phyloP scores from a whole-genome alignment of 768 basidiomycete species.

The Suillus spraguei region DNA sequence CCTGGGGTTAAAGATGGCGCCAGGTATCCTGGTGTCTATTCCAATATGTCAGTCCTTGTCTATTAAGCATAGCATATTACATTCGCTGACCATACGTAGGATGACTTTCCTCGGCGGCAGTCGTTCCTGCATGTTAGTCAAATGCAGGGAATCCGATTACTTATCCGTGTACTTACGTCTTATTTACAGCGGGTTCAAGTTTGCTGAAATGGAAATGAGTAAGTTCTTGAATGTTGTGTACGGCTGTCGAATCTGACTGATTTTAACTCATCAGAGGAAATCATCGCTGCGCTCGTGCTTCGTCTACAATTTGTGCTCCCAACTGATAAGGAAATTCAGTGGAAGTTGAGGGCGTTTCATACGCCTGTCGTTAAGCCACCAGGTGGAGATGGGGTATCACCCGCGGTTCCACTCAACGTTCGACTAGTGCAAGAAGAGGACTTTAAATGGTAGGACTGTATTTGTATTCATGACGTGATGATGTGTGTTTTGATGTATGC shows the following conservation, averaged over 20 bases:
- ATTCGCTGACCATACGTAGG: background rate
- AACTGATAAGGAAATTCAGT: slow-evolving; percentile 3
- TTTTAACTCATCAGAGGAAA: background rate
- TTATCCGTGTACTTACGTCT: slow-evolving; percentile 22
- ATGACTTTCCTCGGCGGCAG: slow-evolving; percentile 5
- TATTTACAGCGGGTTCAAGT: slow-evolving; percentile 8
- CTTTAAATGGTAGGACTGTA: background rate
- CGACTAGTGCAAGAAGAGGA: slow-evolving; percentile 6
- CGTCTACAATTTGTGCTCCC: slow-evolving; percentile 1
- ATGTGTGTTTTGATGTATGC: background rate
- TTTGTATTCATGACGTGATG: background rate
- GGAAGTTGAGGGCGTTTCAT: background rate
- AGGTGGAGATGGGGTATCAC: slow-evolving; percentile 1
- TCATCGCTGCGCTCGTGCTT: background rate
- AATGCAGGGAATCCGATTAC: slow-evolving; percentile 37
- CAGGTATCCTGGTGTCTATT: slow-evolving; percentile 44
- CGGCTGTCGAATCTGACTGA: background rate
- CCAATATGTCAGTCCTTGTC: slow-evolving; percentile 38
- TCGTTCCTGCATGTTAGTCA: slow-evolving; percentile 7
- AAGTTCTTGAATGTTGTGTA: background rate
- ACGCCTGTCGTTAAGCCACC: background rate
- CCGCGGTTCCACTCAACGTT: slow-evolving; percentile 3
- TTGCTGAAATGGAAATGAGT: slow-evolving; percentile 11
- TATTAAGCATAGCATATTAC: background rate
- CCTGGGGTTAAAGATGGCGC: slow-evolving; percentile 1